phyloP scores from a whole-genome alignment of 805 yeast genomes.

The Saccharomycopsis capsularis region DNA sequence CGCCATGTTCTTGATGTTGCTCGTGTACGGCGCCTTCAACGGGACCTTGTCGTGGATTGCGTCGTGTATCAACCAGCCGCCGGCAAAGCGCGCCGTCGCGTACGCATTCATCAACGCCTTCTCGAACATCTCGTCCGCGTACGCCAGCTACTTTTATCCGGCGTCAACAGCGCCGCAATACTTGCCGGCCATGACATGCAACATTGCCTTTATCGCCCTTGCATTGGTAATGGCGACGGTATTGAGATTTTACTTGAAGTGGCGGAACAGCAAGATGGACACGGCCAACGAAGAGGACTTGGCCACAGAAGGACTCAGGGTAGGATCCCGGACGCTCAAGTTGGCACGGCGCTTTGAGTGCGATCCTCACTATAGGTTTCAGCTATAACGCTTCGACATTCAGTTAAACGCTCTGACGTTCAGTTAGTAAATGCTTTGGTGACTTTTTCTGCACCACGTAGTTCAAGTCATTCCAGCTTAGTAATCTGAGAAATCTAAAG shows the following conservation, averaged over 20 bases:
- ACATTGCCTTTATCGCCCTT: constrained; percentile 39
- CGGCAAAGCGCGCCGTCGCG: constrained; percentile 52
- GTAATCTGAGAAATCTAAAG: no score
- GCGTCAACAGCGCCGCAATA: constrained; percentile 39
- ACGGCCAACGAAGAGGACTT: constrained; percentile 16
- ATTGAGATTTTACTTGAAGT: constrained; percentile 33
- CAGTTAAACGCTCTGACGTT: no score
- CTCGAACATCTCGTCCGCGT: constrained; percentile 49
- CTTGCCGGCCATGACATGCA: constrained; percentile 40
- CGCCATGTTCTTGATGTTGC: constrained; percentile 53
- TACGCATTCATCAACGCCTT: constrained; percentile 50
- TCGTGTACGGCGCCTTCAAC: constrained; percentile 48
- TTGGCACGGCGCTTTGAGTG: constrained; percentile 11
- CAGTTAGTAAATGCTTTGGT: no score
- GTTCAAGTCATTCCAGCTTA: no score
- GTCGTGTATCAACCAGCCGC: constrained; percentile 50
- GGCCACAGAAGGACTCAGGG: constrained; percentile 14
- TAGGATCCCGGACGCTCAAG: constrained; percentile 8
- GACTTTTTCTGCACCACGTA: no score
- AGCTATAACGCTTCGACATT: no score
- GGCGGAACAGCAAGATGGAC: constrained; percentile 17
- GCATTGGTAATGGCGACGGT: constrained; percentile 36
- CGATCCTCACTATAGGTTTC: constrained; percentile 15
- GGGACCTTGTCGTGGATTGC: constrained; percentile 50
- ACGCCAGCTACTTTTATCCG: constrained; percentile 49